Evolutionary conservation across 257 asterid genomes (phyloP).

Genomic region (Eucommia ulmoides): DNA sequence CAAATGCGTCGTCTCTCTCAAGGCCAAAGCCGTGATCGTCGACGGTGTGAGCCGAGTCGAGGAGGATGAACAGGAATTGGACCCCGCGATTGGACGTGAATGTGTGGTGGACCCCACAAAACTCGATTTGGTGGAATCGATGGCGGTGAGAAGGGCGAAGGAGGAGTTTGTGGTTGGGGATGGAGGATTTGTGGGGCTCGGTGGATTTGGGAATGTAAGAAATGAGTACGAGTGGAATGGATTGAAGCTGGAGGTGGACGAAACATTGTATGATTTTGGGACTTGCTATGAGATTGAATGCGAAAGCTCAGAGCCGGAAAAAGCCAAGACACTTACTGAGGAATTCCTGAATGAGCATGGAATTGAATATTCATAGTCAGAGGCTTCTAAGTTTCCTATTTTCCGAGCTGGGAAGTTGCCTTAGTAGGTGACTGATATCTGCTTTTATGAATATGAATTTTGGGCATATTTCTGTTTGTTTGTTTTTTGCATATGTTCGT

Average conservation of each 20-base stretch:
- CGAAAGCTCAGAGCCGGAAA: constrained; percentile 83
- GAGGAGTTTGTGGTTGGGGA: constrained; percentile 51
- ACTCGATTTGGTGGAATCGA: constrained; percentile 28
- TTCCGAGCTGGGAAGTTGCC: constrained; percentile 78
- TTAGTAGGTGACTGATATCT: constrained; percentile 33
- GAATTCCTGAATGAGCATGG: constrained; percentile 60
- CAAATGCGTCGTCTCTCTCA: constrained; percentile 59
- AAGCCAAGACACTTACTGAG: constrained; percentile 52
- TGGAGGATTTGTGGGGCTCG: constrained; percentile 52
- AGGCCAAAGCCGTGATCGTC: constrained; percentile 64
- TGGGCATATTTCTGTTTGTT: too few species aligned
- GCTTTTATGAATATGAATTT: too few species aligned
- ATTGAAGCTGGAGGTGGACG: constrained; percentile 74
- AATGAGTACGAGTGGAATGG: constrained; percentile 79
- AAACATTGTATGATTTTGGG: constrained; percentile 72
- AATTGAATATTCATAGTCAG: constrained; percentile 53
- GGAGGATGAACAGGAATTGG: constrained; percentile 88
- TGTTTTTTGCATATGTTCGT: too few species aligned
- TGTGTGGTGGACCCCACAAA: constrained; percentile 45
- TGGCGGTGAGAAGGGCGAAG: constrained; percentile 66
- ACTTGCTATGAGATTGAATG: constrained; percentile 85
- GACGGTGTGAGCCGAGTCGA: constrained; percentile 84
- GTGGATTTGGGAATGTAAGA: constrained; percentile 72
- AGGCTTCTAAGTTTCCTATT: constrained; percentile 68
- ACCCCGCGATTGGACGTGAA: constrained; percentile 36